phyloP scores from a whole-genome alignment of 2,329 filamentous ascomycete species.

The Stagonosporopsis cucurbitacearum region DNA sequence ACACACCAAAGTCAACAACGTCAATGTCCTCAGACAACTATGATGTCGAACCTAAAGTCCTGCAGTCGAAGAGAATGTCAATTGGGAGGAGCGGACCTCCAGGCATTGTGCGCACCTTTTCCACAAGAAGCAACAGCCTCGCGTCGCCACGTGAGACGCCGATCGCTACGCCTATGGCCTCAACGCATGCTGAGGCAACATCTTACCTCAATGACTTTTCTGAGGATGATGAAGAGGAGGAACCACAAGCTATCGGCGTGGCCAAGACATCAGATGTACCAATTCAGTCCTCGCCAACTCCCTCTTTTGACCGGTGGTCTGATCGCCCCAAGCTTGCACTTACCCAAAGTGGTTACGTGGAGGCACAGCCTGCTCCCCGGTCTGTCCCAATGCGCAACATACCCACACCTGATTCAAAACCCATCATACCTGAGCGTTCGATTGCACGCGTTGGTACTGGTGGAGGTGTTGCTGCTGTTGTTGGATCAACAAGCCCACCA shows the following conservation, averaged over 20 bases:
- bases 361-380: slow-evolving; percentile 34
- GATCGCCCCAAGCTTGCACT: slow-evolving; percentile 24
- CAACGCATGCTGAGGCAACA: slow-evolving; percentile 25
- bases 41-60: slow-evolving; percentile 37
- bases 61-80: slow-evolving; percentile 47
- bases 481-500: slow-evolving; percentile 21
- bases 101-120: slow-evolving; percentile 45
- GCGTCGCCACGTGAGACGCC: slow-evolving; percentile 33
- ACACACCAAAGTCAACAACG: slow-evolving; percentile 17
- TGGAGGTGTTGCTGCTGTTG: slow-evolving; percentile 8
- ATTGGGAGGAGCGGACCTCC: slow-evolving; percentile 43
- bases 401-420: slow-evolving; percentile 36
- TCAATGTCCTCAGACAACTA: slow-evolving; percentile 26
- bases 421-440: slow-evolving; percentile 29
- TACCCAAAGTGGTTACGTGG: slow-evolving; percentile 36
- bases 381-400: slow-evolving; percentile 34
- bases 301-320: slow-evolving; percentile 26
- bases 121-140: slow-evolving; percentile 37
- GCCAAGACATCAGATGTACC: slow-evolving; percentile 52
- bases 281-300: slow-evolving; percentile 39
- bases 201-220: slow-evolving; percentile 41
- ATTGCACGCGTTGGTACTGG: slow-evolving; percentile 18
- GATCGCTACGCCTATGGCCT: slow-evolving; percentile 22
- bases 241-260: slow-evolving; percentile 48
- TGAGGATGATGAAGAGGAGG: slow-evolving; percentile 35